Base-by-base conservation (phyloP, 176 grass and related monocot species). In the Bromus sterilis region DNA sequence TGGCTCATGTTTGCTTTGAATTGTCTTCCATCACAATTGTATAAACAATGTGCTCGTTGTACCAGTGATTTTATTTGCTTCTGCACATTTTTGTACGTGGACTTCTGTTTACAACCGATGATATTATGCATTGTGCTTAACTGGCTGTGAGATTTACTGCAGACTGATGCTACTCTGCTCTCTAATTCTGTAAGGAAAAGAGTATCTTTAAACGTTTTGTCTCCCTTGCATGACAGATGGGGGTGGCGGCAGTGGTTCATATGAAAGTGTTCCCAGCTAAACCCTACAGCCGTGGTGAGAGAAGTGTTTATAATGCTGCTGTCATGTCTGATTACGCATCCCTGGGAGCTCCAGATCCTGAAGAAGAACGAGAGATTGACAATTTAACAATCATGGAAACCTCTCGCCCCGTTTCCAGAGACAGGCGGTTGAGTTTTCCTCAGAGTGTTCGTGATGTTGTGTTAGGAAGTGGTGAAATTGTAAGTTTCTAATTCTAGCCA, bases 241-340 rank as follows among this genome's bases (percentile, higher is more conserved):
- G 96, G 21, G 80, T 95, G 71, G 93, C 96, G 1, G 93, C 96
- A 59, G 85, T 93, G 39, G 89, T 99, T 75, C 96, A 99, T 90
- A 85, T 95, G 60, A 88, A 95, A 91, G 93, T 83, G 81, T 99
- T 99, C 89, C 96, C 93, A 26, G 92, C 93, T 78, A 93, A 87
- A 67, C 96, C 93, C 15, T 99, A 95, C 78, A 81, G 76, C 44
- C 76, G 44, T 74, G 96, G 96, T 33, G 91, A 95, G 85, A 91
- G 91, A 90, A 90, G 85, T 82, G 78, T 93, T 66, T 78, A 34
- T 44, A 95, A 91, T 90, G 79, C 88, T 56, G 86, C 93, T 87
- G 93, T 99, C 64, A 93, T 99, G 93, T 91, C 88, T 82, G 91
- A 99, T 91, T 99, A 99, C 86, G 96, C 93, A 25, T 89, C 96